Evolutionary conservation across 2,329 filamentous ascomycete species (phyloP).

Genomic region (Fusarium chlamydosporum): DNA sequence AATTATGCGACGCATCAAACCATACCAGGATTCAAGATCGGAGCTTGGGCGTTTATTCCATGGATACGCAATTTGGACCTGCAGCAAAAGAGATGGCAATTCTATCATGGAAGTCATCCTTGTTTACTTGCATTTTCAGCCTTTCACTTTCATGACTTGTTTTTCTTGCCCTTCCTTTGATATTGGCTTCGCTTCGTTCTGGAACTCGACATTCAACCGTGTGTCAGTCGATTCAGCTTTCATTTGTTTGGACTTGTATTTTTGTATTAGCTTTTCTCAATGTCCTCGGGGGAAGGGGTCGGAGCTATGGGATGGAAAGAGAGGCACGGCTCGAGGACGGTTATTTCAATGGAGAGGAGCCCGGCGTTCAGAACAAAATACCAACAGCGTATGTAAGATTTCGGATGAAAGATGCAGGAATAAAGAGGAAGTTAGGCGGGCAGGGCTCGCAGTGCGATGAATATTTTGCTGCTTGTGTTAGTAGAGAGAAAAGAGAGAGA

Average conservation of each 20-base stretch:
- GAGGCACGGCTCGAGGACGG: conserved; percentile 25
- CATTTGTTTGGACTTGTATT: conserved; percentile 44
- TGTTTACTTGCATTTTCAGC: conserved; percentile 35
- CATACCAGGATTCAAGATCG: conserved; percentile 46
- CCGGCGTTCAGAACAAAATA: conserved; percentile 52
- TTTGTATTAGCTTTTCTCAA: conserved; percentile 36
- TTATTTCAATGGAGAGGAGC: conserved; percentile 42
- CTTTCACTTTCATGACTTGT: conserved; percentile 37
- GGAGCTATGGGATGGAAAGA: conserved; percentile 21
- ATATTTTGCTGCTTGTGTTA: conserved; percentile 32
- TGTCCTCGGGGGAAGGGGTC: conserved; percentile 29
- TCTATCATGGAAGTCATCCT: conserved; percentile 28
- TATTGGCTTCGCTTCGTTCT: conserved; percentile 32
- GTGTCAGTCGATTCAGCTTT: conserved; percentile 38
- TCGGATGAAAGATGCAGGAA: conserved; percentile 35
- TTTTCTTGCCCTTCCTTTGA: conserved; percentile 15
- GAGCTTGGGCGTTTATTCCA: conserved; percentile 47
- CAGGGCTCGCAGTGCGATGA: conserved; percentile 29
- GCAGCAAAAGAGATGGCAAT: conserved; percentile 35
- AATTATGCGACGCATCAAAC: conserved; percentile 47
- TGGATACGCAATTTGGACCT: conserved; percentile 41
- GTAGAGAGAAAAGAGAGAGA: conserved; percentile 17
- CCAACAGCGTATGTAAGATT: conserved; percentile 51
- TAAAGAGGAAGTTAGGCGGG: conserved; percentile 27
- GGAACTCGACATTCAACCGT: conserved; percentile 34